phyloP scores from a whole-genome alignment of 148 eudicot genomes.

The Diospyros lotus region DNA sequence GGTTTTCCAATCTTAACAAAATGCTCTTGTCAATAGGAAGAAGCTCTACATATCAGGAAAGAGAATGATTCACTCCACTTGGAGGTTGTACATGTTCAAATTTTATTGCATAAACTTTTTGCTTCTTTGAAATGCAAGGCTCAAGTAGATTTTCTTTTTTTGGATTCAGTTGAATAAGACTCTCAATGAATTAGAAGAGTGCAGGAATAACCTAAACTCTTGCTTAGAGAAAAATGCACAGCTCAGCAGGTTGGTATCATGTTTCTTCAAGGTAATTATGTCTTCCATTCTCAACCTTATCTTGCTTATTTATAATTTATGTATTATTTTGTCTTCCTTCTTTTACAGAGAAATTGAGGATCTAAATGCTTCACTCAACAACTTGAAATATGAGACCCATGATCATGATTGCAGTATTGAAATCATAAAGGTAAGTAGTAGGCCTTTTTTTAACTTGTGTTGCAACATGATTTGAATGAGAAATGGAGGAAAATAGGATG shows the following conservation, averaged over 20 bases:
- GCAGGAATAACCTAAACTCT: conserved; percentile 56
- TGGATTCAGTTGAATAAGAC: conserved; percentile 45
- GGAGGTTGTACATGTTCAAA: conserved; percentile 40
- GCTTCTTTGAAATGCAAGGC: neutral
- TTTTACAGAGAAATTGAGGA: conserved; percentile 64
- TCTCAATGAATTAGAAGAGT: conserved; percentile 50
- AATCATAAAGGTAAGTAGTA: conserved; percentile 44
- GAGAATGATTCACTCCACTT: conserved; percentile 31
- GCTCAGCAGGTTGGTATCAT: conserved; percentile 47
- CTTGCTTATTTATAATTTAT: neutral
- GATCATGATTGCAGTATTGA: conserved; percentile 29
- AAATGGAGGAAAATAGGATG: neutral
- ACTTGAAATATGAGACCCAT: conserved; percentile 20
- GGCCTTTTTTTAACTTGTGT: neutral
- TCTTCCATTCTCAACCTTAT: neutral
- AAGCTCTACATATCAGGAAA: conserved; percentile 17
- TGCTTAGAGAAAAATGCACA: conserved; percentile 59
- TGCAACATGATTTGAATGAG: neutral
- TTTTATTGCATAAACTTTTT: neutral
- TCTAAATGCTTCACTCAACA: conserved; percentile 37
- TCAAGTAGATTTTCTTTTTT: conserved; percentile 13
- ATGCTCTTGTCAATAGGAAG: conserved; percentile 28
- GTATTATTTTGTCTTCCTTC: neutral
- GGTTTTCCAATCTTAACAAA: neutral
- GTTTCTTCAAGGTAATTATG: neutral